phyloP scores from a whole-genome alignment of 23 red algal genomes.

The Cyanidiococcus yangmingshanensis region DNA sequence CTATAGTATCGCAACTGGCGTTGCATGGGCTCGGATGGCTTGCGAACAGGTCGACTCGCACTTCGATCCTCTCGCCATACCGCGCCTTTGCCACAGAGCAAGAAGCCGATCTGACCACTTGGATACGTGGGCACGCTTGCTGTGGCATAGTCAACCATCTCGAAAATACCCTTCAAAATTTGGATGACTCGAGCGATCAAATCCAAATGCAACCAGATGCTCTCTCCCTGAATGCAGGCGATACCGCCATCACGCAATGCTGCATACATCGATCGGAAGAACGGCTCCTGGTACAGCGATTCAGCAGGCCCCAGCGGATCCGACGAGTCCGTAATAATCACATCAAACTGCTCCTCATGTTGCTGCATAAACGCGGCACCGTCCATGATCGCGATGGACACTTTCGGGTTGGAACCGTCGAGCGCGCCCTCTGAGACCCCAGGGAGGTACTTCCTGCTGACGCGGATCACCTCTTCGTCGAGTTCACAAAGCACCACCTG shows the following conservation, averaged over 20 bases:
- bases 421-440: constrained; percentile 28
- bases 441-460: constrained; percentile 46
- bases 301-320: constrained; percentile 92
- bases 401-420: constrained; percentile 31
- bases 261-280: constrained; percentile 46
- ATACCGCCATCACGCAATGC: constrained; percentile 50
- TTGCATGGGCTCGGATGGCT: constrained; percentile 27
- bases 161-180: constrained; percentile 48
- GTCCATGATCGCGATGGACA: constrained; percentile 45
- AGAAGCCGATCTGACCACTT: constrained; percentile 75
- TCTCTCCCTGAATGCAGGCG: constrained; percentile 61
- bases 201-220: constrained; percentile 85
- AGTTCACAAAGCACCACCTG: constrained; percentile 72
- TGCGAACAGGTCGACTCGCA: background rate
- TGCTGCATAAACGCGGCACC: constrained; percentile 57
- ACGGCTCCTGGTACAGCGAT: constrained; percentile 48
- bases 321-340: constrained; percentile 88
- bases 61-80: constrained; percentile 14
- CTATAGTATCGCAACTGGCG: constrained; percentile 64
- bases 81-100: constrained; percentile 43
- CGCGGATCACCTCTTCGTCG: constrained; percentile 68
- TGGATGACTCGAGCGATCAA: constrained; percentile 43
- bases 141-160: constrained; percentile 67
- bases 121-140: constrained; percentile 86
- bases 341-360: constrained; percentile 40